Evolutionary conservation across 345 rosid genomes (phyloP), one percentile per base, ranked within the genome.

Genomic region (Bretschneidera sinensis): DNA sequence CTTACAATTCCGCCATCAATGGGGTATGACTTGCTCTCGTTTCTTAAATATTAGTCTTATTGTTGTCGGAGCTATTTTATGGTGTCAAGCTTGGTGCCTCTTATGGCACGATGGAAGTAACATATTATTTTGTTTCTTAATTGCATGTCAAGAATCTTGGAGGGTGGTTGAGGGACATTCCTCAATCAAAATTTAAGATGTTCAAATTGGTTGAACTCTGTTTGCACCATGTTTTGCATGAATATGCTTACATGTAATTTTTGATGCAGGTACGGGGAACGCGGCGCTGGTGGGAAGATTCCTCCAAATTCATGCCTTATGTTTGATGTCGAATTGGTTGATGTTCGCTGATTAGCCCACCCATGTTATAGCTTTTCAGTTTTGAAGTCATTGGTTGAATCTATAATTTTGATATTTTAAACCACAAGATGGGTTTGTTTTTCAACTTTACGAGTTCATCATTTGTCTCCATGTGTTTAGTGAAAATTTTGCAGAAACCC

Each of bases 1-100:
- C n/a, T n/a, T n/a, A n/a, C n/a, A n/a, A n/a, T n/a, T 65, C 96
- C 96, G 17, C 96, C 92, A 21, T 45, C 80, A 28, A 72, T 85
- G 86, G 84, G 89, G 90, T 88, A 81, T 59, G 70, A 16, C 21
- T 39, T 31, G 43, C 10, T 24, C 20, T 8, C 35, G 15, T 18
- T 49, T 47, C n/a, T 18, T 17, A n/a, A 45, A 24, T 24, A 22
- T 39, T 39, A 7, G n/a, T 39, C 45, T 39, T 39, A 14, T 39
- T 39, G 11, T 39, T 39, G 45, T 13, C 11, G 15, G 15, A 39
- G 33, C 6, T 49, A 17, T 21, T 17, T 0, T 17, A 17, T 63
- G 14, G 23, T 21, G 16, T 39, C 45, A 39, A 39, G 10, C 45
- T 39, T 39, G 45, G 45, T 39, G 11, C 45, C 45, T 1, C 16